Evolutionary conservation across 768 basidiomycete genomes (phyloP).

Genomic region (Tephrocybe rancida): DNA sequence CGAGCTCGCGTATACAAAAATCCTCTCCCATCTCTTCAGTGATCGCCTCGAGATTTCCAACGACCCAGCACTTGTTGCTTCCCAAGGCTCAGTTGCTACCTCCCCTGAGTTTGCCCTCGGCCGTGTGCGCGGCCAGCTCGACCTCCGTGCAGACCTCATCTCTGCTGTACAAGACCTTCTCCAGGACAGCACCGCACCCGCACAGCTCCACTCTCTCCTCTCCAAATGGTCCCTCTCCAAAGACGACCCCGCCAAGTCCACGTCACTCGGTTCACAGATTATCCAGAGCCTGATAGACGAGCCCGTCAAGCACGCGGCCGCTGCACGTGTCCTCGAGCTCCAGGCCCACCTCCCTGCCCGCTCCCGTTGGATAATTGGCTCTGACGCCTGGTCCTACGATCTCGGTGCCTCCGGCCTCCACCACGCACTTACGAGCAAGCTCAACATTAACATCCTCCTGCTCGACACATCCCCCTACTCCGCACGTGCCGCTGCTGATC

Average conservation of each 20-base stretch:
- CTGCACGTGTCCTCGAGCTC: constrained; percentile 59
- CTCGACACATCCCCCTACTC: constrained; percentile 93
- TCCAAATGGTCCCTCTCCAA: constrained; percentile 80
- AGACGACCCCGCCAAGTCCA: constrained; percentile 69
- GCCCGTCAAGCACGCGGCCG: constrained; percentile 41
- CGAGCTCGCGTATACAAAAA: constrained; percentile 89
- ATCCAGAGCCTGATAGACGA: constrained; percentile 47
- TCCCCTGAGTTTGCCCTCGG: constrained; percentile 96
- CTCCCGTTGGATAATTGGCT: constrained; percentile 97
- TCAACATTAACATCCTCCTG: constrained; percentile 94
- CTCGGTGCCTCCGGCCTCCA: constrained; percentile 95
- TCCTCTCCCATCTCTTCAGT: constrained; percentile 79
- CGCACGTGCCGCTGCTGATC: constrained; percentile 66
- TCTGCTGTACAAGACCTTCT: constrained; percentile 67
- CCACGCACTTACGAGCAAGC: constrained; percentile 87
- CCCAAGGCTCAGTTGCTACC: constrained; percentile 77
- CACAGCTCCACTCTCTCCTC: constrained; percentile 69
- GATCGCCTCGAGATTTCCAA: constrained; percentile 85
- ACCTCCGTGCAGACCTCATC: constrained; percentile 71
- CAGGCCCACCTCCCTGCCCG: constrained; percentile 63
- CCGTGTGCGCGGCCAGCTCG: constrained; percentile 81
- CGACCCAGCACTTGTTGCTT: constrained; percentile 69
- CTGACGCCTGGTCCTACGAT: constrained; percentile 98
- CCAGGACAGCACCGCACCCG: constrained; percentile 45
- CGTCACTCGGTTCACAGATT: constrained; percentile 59